These are phyloP conservation scores for Metschnikowia picachoensis DNA, from an alignment of 805 yeast genomes.

Conservation along the genomic window DNA sequence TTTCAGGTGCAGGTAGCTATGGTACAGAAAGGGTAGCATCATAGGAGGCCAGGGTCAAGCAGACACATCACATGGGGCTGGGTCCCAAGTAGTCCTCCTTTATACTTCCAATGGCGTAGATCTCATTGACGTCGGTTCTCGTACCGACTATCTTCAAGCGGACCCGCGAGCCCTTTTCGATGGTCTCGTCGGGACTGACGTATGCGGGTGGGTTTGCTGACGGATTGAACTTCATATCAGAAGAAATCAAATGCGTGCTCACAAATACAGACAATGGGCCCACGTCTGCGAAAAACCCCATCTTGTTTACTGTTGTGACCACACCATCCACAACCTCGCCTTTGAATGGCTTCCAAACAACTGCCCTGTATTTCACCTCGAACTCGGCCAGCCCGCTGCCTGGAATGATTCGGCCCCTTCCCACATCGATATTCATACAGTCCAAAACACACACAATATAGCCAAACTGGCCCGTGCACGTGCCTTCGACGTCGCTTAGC, in stretches of 20 bases:
- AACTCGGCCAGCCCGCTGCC: conserved; percentile 94
- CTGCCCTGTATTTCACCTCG: conserved; percentile 92
- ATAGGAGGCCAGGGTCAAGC: not conserved
- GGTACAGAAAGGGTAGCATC: conserved; percentile 10
- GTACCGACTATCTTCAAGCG: conserved; percentile 96
- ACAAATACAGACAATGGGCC: conserved; percentile 96
- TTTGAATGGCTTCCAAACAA: conserved; percentile 97
- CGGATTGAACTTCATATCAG: conserved; percentile 90
- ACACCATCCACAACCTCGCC: conserved; percentile 98
- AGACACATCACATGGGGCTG: conserved; percentile 33
- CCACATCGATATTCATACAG: conserved; percentile 91
- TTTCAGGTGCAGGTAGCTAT: conserved; percentile 7
- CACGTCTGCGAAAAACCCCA: conserved; percentile 97
- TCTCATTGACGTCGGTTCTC: conserved; percentile 94
- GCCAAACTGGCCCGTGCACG: conserved; percentile 98
- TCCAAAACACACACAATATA: conserved; percentile 95
- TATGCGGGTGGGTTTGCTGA: conserved; percentile 98
- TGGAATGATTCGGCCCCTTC: conserved; percentile 88
- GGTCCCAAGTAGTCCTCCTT: conserved; percentile 98
- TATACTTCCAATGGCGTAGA: conserved; percentile 95
- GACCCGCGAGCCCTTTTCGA: conserved; percentile 90
- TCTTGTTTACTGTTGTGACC: conserved; percentile 86
- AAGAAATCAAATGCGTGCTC: conserved; percentile 90
- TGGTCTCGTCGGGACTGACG: conserved; percentile 90
- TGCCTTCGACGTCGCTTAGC: conserved; percentile 94